Evolutionary conservation across 2,329 filamentous ascomycete genomes (phyloP).

Genomic region (Graphilbum ipis-grandicollis): DNA sequence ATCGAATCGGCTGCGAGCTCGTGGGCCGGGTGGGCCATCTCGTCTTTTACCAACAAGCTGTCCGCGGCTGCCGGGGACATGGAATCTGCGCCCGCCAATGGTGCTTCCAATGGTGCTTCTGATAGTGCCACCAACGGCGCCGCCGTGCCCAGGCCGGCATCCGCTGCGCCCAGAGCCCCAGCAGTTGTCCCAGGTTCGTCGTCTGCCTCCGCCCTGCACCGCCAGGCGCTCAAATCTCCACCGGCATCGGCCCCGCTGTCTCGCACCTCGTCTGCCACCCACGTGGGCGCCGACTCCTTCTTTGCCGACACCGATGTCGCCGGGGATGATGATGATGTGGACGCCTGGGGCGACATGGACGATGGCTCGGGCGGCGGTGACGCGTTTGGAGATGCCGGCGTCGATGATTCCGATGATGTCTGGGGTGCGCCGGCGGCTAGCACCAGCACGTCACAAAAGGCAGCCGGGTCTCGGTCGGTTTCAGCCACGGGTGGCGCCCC

Average conservation of each 20-base stretch:
- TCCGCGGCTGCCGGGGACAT: constrained; percentile 77
- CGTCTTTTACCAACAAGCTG: constrained; percentile 92
- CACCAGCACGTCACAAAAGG: constrained; percentile 11
- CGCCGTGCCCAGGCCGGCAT: no score
- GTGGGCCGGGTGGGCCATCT: constrained; percentile 97
- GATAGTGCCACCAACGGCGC: constrained; percentile 9
- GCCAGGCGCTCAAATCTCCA: constrained; percentile 40
- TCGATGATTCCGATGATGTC: no score
- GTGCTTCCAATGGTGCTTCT: constrained; percentile 24
- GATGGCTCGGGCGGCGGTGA: constrained; percentile 26
- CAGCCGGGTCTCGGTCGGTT: no score
- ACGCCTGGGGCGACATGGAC: constrained; percentile 62
- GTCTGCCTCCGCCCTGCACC: constrained; percentile 41
- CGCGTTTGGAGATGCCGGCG: no score
- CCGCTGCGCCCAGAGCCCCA: no score
- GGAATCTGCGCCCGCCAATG: constrained; percentile 24
- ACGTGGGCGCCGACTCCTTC: constrained; percentile 22
- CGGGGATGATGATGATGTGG: constrained; percentile 44
- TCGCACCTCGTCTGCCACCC: constrained; percentile 28
- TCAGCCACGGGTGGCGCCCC: constrained; percentile 9
- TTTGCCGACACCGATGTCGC: constrained; percentile 37
- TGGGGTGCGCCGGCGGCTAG: no score
- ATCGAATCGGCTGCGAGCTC: constrained; percentile 20
- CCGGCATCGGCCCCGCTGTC: constrained; percentile 24
- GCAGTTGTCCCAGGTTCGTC: constrained; percentile 23